Evolutionary conservation across 140 eudicot genomes (phyloP).

Genomic region (Senecio squalidus): DNA sequence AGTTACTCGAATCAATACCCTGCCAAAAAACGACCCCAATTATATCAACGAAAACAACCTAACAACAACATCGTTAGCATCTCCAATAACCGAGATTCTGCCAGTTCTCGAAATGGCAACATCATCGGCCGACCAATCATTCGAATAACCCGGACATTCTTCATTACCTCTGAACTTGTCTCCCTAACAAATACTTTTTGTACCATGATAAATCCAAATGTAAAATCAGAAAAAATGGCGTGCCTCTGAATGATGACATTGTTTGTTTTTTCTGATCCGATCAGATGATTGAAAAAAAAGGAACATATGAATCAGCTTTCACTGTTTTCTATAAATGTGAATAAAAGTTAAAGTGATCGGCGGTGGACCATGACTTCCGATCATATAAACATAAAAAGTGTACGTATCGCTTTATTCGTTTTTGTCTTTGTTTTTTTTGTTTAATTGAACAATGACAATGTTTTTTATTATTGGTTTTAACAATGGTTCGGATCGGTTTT

Average conservation of each 20-base stretch:
- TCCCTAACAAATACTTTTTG: constrained; percentile 14
- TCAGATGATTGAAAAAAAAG: constrained; percentile 1
- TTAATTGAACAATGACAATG: no score
- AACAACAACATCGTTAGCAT: neutral
- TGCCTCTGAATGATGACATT: constrained; percentile 21
- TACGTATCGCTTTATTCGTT: constrained; percentile 35
- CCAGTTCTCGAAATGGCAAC: constrained; percentile 17
- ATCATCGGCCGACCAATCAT: constrained; percentile 43
- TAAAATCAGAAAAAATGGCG: constrained; percentile 5
- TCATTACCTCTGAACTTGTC: constrained; percentile 24
- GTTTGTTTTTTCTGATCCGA: neutral
- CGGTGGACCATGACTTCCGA: constrained; percentile 37
- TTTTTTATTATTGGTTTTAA: no score
- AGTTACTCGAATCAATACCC: no score
- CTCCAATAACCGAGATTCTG: constrained; percentile 13
- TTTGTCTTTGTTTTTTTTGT: neutral
- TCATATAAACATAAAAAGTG: constrained; percentile 1
- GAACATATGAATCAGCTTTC: constrained; percentile 33
- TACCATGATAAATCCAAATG: constrained; percentile 21
- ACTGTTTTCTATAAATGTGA: constrained; percentile 20
- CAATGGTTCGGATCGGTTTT: no score
- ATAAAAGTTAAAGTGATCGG: constrained; percentile 6
- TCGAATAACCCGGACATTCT: constrained; percentile 26
- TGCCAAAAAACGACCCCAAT: no score
- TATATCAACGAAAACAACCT: neutral